Evolutionary conservation across 257 asterid genomes (phyloP).

Genomic region (Plantago ovata): DNA sequence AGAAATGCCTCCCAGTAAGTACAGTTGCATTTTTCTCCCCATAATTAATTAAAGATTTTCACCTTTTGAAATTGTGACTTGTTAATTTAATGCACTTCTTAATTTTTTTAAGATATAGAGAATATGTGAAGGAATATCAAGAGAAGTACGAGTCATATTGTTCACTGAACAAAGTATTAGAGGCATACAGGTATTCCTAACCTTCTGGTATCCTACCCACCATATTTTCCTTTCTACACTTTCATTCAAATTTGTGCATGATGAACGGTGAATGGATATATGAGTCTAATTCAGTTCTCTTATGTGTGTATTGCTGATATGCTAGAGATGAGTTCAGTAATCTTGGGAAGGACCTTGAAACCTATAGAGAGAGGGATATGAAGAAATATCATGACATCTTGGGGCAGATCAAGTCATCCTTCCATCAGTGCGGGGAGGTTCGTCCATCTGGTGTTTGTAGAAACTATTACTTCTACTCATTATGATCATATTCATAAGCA

Average conservation of each 20-base stretch:
- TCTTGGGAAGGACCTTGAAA: slow-evolving; percentile 67
- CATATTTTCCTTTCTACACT: slow-evolving; percentile 8
- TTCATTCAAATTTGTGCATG: background rate
- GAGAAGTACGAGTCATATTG: slow-evolving; percentile 73
- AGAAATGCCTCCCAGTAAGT: slow-evolving; percentile 78
- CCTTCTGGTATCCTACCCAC: slow-evolving; percentile 18
- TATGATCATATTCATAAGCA: background rate
- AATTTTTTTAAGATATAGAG: slow-evolving; percentile 55
- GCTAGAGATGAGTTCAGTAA: slow-evolving; percentile 66
- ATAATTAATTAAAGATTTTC: background rate
- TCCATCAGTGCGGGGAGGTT: slow-evolving; percentile 77
- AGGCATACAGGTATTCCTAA: slow-evolving; percentile 64
- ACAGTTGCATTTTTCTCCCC: slow-evolving; percentile 7
- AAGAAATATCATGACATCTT: slow-evolving; percentile 50
- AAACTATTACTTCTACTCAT: background rate
- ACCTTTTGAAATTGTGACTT: too few relatives aligned
- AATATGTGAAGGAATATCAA: slow-evolving; percentile 78
- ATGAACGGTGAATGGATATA: slow-evolving; percentile 6
- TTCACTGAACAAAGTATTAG: slow-evolving; percentile 62
- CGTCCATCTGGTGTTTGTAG: slow-evolving; percentile 14
- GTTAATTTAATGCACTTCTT: too few relatives aligned
- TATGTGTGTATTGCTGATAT: slow-evolving; percentile 20
- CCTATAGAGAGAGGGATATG: slow-evolving; percentile 56
- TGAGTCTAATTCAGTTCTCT: slow-evolving; percentile 22
- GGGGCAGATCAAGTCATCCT: slow-evolving; percentile 64